Conservation (phyloP, 441 rosid genomes). For the Cnidoscolus chayamansa region DNA sequence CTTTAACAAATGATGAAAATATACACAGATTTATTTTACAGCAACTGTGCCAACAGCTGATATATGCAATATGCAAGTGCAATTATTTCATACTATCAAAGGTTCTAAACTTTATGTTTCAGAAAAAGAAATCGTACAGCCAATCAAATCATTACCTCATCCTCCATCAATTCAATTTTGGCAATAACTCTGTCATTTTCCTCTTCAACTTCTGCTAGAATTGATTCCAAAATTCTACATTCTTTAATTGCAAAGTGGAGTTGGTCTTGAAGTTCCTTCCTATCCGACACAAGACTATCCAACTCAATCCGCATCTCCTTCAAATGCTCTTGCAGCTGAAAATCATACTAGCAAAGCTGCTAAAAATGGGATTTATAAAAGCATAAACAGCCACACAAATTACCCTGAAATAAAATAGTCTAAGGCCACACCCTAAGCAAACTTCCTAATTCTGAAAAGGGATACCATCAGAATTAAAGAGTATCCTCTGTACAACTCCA, state of each 20-base stretch:
- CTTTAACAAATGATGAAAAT: too few relatives aligned
- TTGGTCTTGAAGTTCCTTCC: constrained; percentile 51
- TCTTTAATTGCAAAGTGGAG: constrained; percentile 50
- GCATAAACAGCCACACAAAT: background rate
- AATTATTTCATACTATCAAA: too few relatives aligned
- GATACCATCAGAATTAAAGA: too few relatives aligned
- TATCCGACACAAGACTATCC: constrained; percentile 50
- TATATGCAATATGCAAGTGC: too few relatives aligned
- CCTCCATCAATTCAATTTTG: constrained; percentile 50
- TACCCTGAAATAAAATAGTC: background rate
- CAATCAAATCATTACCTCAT: constrained; percentile 43
- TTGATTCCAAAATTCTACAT: constrained; percentile 44
- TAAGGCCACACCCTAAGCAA: background rate
- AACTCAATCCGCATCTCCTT: constrained; percentile 47
- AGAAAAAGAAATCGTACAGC: too few relatives aligned
- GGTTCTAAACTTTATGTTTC: too few relatives aligned
- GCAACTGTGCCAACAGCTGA: too few relatives aligned
- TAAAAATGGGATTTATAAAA: background rate
- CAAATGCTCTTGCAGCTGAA: constrained; percentile 66
- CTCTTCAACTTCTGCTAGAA: constrained; percentile 64
- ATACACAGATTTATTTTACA: too few relatives aligned
- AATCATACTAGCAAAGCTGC: constrained; percentile 9
- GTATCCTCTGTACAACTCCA: too few relatives aligned
- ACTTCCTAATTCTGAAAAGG: too few relatives aligned
- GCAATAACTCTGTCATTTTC: constrained; percentile 52